phyloP scores from a whole-genome alignment of 208 protist species.

The Lotmaria passim region DNA sequence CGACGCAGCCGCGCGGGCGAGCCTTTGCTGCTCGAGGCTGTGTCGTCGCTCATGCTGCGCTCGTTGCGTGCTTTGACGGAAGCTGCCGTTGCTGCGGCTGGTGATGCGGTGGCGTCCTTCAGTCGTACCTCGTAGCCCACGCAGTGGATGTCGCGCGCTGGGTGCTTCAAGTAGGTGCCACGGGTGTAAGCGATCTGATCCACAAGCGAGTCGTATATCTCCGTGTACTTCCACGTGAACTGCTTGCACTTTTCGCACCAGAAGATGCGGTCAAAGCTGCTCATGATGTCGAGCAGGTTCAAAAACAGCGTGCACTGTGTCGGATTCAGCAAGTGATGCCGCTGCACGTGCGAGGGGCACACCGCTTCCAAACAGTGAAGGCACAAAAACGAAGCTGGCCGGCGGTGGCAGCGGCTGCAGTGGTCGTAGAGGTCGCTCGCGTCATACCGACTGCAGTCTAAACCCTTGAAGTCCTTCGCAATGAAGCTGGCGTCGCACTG shows the following conservation, averaged over 20 bases:
- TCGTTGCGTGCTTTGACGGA: not conserved
- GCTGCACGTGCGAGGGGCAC: slow-evolving; percentile 73
- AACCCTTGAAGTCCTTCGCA: slow-evolving; percentile 47
- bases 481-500: slow-evolving; percentile 55
- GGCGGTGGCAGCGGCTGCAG: slow-evolving; percentile 61
- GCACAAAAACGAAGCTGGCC: slow-evolving; percentile 73
- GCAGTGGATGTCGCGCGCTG: slow-evolving; percentile 71
- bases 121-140: slow-evolving; percentile 60
- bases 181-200: slow-evolving; percentile 72
- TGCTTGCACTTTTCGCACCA: slow-evolving; percentile 77
- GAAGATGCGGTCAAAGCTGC: slow-evolving; percentile 77
- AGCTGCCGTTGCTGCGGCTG: not conserved
- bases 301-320: slow-evolving; percentile 65
- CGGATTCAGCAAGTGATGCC: slow-evolving; percentile 48
- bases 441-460: slow-evolving; percentile 68
- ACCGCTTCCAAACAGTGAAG: slow-evolving; percentile 66
- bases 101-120: slow-evolving; percentile 18
- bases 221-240: slow-evolving; percentile 82
- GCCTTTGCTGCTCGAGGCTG: not conserved
- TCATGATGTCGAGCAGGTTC: slow-evolving; percentile 81
- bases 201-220: slow-evolving; percentile 77
- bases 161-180: slow-evolving; percentile 56
- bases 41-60: slow-evolving; percentile 9
- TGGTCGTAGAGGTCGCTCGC: slow-evolving; percentile 61
- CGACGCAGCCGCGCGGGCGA: not conserved